phyloP scores from a whole-genome alignment of 805 yeast genomes.

The Candida corydali region DNA sequence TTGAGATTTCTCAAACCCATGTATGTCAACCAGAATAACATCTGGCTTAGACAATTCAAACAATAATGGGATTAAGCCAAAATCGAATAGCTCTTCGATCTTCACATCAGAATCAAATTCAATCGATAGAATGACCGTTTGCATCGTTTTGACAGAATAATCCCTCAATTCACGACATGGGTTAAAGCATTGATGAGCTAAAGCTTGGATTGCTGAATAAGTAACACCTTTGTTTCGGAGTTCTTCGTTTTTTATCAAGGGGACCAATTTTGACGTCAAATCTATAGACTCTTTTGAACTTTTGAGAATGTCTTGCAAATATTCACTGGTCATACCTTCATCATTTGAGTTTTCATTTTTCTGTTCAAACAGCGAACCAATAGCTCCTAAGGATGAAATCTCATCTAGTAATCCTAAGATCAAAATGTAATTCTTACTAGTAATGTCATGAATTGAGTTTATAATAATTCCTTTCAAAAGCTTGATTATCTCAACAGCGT shows the following conservation, averaged over 20 bases:
- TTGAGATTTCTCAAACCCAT: slow-evolving; percentile 63
- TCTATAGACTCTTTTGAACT: slow-evolving; percentile 59
- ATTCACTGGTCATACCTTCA: slow-evolving; percentile 35
- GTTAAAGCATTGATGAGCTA: slow-evolving; percentile 85
- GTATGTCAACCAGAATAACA: slow-evolving; percentile 49
- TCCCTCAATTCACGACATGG: slow-evolving; percentile 77
- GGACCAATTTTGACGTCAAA: slow-evolving; percentile 51
- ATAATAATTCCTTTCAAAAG: slow-evolving; percentile 43
- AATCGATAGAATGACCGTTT: slow-evolving; percentile 44
- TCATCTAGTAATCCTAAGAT: slow-evolving; percentile 72
- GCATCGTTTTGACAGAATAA: slow-evolving; percentile 60
- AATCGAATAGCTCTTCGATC: slow-evolving; percentile 59
- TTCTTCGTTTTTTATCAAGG: slow-evolving; percentile 25
- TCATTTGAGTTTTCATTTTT: slow-evolving; percentile 44
- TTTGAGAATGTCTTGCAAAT: slow-evolving; percentile 49
- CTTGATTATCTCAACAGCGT: slow-evolving; percentile 41
- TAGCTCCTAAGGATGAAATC: slow-evolving; percentile 74
- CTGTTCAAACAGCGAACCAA: slow-evolving; percentile 74
- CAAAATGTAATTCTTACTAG: slow-evolving; percentile 54
- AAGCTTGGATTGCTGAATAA: slow-evolving; percentile 70
- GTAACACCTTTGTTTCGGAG: slow-evolving; percentile 37
- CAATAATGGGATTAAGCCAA: slow-evolving; percentile 71
- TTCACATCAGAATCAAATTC: slow-evolving; percentile 36
- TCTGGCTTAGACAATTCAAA: slow-evolving; percentile 65
- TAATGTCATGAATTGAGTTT: slow-evolving; percentile 31